These are phyloP conservation scores for Teunomyces atbi DNA, from an alignment of 805 yeast species.

Conservation along the genomic window DNA sequence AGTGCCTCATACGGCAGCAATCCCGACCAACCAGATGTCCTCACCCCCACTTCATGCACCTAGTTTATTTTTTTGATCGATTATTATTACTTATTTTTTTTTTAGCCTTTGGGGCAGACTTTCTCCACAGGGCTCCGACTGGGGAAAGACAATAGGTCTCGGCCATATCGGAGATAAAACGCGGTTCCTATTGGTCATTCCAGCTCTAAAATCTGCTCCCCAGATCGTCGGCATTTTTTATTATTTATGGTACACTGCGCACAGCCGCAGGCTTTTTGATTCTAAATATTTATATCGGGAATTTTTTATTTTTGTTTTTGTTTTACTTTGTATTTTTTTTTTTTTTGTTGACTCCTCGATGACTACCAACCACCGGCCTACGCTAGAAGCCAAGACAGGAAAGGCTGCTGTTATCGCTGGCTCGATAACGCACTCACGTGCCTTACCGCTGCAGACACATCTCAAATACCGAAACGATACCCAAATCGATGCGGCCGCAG, in stretches of 20 bases:
- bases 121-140: no score
- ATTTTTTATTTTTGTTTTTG: not conserved
- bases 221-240: no score
- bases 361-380: slow-evolving; percentile 46
- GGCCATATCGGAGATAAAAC: no score
- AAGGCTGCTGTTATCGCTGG: slow-evolving; percentile 28
- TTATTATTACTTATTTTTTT: not conserved
- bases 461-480: slow-evolving; percentile 34
- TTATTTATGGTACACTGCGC: no score
- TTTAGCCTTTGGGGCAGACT: not conserved
- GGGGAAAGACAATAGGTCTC: no score
- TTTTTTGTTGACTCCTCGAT: slow-evolving; percentile 12
- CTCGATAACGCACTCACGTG: slow-evolving; percentile 36
- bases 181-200: no score
- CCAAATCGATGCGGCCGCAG: slow-evolving; percentile 13
- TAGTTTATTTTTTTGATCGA: not conserved
- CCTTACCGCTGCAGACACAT: slow-evolving; percentile 29
- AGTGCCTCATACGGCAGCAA: not conserved
- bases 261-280: no score
- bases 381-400: slow-evolving; percentile 41
- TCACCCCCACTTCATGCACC: not conserved
- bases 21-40: not conserved
- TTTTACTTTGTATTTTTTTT: not conserved
- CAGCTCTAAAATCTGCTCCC: no score
- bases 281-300: no score